Evolutionary conservation across 768 basidiomycete genomes (phyloP), one percentile per base, ranked within the genome.

Genomic region (Albatrellus ellisii): DNA sequence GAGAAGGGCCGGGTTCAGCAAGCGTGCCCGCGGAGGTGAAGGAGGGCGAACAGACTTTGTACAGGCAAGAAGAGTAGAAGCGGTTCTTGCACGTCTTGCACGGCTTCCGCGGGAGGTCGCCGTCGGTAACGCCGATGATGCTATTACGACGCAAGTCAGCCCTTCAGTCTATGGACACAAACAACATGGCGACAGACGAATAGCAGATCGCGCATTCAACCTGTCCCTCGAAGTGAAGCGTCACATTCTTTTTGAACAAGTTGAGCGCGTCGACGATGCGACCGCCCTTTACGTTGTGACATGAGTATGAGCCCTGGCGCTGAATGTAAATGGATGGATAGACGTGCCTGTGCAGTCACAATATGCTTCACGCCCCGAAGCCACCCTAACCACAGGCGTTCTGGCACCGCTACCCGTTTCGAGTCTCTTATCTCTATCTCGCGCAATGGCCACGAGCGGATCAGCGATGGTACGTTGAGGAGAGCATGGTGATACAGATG

Each of bases 121-220:
- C 79, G 55, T 98, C 95, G 62, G 77, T 81, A 33, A 89, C 76
- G 51, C 81, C 88, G 54, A 97, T 90, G 48, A 97, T 87, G 4
- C 89, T 92, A 60, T 7, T 20, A 28, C 41, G 31, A 9, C n/a
- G n/a, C n/a, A n/a, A n/a, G n/a, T n/a, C n/a, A n/a, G n/a, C n/a
- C n/a, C n/a, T n/a, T 47, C 32, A 5, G 25, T 25, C 22, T 20
- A 5, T 18, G 9, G 24, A 17, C 8, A 31, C 18, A 37, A 26
- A 8, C 15, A 24, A 14, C 15, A 25, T 26, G 11, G 44, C 9
- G 6, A 55, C 82, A 55, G 52, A 90, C 82, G 86, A 88, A 58
- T 92, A 94, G 54, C 90, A 94, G 46, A 99, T 97, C 1, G 94
- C 88, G 59, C 95, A 99, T 52, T 94, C 90, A 2, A 86, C 85